These are phyloP conservation scores for Diaporthe aspalathi DNA, from an alignment of 2,329 filamentous ascomycete species.

Conservation along the genomic window DNA sequence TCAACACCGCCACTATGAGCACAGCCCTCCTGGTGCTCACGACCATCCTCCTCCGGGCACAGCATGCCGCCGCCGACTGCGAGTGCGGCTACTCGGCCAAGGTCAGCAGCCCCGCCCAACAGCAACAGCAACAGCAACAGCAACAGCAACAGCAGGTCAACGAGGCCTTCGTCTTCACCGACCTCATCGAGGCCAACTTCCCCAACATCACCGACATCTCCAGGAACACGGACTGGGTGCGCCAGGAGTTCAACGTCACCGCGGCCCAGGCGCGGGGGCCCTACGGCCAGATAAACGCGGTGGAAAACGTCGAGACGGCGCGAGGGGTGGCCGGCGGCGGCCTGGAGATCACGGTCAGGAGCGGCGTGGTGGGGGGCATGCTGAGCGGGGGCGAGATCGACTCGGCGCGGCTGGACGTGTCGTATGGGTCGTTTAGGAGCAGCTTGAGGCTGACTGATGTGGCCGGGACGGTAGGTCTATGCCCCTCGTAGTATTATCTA, in stretches of 20 bases:
- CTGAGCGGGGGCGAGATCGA: slow-evolving; percentile 75
- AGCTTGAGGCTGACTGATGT: slow-evolving; percentile 72
- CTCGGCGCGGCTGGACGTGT: slow-evolving; percentile 68
- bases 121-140: slow-evolving; percentile 34
- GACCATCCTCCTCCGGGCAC: slow-evolving; percentile 40
- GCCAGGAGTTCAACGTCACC: slow-evolving; percentile 75
- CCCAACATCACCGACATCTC: slow-evolving; percentile 62
- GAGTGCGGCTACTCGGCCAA: slow-evolving; percentile 77
- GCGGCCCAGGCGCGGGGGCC: slow-evolving; percentile 67
- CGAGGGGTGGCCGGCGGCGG: slow-evolving; percentile 61
- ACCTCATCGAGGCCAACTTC: slow-evolving; percentile 79
- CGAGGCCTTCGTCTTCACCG: slow-evolving; percentile 67
- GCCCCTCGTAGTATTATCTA: background rate
- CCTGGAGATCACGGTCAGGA: slow-evolving; percentile 67
- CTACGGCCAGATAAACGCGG: slow-evolving; percentile 72
- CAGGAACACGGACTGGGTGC: slow-evolving; percentile 69
- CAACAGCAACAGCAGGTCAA: slow-evolving; percentile 45
- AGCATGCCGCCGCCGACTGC: slow-evolving; percentile 61
- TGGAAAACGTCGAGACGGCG: slow-evolving; percentile 67
- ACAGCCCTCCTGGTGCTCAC: background rate
- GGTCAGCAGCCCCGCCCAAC: slow-evolving; percentile 52
- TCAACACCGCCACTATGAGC: background rate
- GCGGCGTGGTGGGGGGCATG: slow-evolving; percentile 58
- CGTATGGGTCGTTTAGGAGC: slow-evolving; percentile 77
- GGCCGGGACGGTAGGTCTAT: slow-evolving; percentile 66